Evolutionary conservation across 768 basidiomycete species (phyloP), one percentile per base, ranked within the genome.

Genomic region (Lentinula sp.): DNA sequence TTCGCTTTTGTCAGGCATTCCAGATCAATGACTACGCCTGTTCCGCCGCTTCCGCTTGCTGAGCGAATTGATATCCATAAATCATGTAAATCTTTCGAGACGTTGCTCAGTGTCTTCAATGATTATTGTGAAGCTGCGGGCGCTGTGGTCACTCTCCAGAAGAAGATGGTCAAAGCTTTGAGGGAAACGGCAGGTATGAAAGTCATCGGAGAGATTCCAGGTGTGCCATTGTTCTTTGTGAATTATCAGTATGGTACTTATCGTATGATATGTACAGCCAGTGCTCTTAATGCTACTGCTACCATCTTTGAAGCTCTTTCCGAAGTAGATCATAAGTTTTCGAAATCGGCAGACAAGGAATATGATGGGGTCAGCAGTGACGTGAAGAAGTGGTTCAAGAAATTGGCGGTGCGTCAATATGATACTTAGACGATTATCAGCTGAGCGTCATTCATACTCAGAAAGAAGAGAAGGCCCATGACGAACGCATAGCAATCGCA

Each of bases 351-450:
- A 11, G 87, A 89, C 65, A 91, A 84, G 73, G 90, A 93, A 64
- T 89, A 84, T 62, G 84, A 86, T 63, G 67, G 60, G 21, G 74
- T 91, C 54, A 84, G 83, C 64, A 71, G 75, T 34, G 90, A 91
- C 64, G 84, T 91, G 45, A 88, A 85, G 77, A 93, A 89, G 67
- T 92, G 90, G 89, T 86, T 92, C 78, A 91, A 89, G 82, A 91
- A 86, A 71, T 79, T 92, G 39, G 80, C 85, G 53, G 90, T 92
- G 66, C 65, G 88, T 73, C 34, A 55, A 31, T 60, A 46, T 61
- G 43, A 61, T 18, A 35, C 35, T 55, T 50, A 18, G 56, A 8
- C 37, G 42, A 46, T 35, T 16, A 54, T 31, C 7, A 3, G 50
- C 23, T 28, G 28, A 28, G 28, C 28, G 28, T 28, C 45, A 40